phyloP scores from a whole-genome alignment of 2,329 filamentous ascomycete species.

The Pyricularia grisea region DNA sequence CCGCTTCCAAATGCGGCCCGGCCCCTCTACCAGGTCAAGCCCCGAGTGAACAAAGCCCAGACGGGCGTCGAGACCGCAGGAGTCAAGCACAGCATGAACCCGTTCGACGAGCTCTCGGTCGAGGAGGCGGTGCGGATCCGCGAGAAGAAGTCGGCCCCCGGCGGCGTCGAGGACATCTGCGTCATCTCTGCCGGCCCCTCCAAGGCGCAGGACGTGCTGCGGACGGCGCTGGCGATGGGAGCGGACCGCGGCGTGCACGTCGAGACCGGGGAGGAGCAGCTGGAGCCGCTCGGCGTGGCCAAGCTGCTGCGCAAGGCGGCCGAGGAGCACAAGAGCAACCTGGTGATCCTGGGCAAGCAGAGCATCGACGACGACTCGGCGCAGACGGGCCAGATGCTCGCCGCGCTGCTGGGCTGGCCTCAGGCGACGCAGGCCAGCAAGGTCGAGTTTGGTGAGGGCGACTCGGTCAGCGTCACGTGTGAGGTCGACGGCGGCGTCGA shows the following conservation, averaged over 20 bases:
- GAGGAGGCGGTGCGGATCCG: slow-evolving; percentile 94
- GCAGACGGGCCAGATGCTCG: slow-evolving; percentile 98
- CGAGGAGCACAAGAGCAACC: slow-evolving; percentile 75
- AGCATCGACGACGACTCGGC: slow-evolving; percentile 93
- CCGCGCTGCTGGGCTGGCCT: slow-evolving; percentile 81
- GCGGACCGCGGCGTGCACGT: slow-evolving; percentile 88
- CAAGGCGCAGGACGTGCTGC: slow-evolving; percentile 80
- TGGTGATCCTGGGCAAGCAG: slow-evolving; percentile 94
- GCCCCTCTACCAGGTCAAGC: slow-evolving; percentile 45
- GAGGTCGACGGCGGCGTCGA: slow-evolving; percentile 96
- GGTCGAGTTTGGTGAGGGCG: slow-evolving; percentile 64
- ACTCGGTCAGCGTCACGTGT: slow-evolving; percentile 66
- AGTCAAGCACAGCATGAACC: slow-evolving; percentile 98
- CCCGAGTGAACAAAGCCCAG: slow-evolving; percentile 59
- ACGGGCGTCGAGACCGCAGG: slow-evolving; percentile 87
- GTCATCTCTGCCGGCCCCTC: slow-evolving; percentile 80
- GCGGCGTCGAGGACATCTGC: slow-evolving; percentile 83
- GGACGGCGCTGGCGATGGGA: slow-evolving; percentile 98
- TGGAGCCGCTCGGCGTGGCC: slow-evolving; percentile 86
- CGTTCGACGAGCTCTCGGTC: slow-evolving; percentile 96
- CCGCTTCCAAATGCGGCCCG: slow-evolving; percentile 1
- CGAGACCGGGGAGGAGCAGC: slow-evolving; percentile 61
- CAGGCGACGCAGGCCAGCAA: slow-evolving; percentile 91
- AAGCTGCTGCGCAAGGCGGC: slow-evolving; percentile 79
- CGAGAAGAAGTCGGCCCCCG: slow-evolving; percentile 65